These are phyloP conservation scores for Rhizophora apiculata DNA, from an alignment of 345 rosid species.

Conservation along the genomic window DNA sequence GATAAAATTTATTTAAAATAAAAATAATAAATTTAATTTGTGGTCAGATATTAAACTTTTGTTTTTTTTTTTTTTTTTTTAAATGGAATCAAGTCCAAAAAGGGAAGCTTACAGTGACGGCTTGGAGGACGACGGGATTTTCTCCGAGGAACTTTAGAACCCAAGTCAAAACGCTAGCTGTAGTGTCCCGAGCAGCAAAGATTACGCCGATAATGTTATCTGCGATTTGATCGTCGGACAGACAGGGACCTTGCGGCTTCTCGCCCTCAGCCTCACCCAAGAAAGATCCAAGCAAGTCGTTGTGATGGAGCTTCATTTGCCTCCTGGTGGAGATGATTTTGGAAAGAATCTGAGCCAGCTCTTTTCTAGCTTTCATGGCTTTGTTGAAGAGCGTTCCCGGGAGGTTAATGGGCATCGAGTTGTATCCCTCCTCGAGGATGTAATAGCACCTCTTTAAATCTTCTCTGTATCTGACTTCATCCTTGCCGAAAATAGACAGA, in stretches of 20 bases:
- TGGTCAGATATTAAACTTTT: no score
- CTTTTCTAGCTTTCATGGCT: constrained; percentile 85
- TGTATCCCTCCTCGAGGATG: constrained; percentile 90
- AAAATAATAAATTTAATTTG: no score
- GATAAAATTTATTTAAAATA: no score
- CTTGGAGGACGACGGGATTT: constrained; percentile 58
- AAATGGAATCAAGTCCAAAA: not conserved
- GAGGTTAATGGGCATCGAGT: constrained; percentile 89
- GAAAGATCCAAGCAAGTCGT: constrained; percentile 73
- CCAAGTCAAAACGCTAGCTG: constrained; percentile 85
- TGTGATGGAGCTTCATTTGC: constrained; percentile 31
- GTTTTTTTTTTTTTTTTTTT: no score
- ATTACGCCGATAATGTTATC: constrained; percentile 86
- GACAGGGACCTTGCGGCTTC: not conserved
- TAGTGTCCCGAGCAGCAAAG: constrained; percentile 89
- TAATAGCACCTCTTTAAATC: constrained; percentile 83
- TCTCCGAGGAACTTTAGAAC: constrained; percentile 74
- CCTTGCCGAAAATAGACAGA: constrained; percentile 76
- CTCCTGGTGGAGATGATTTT: constrained; percentile 55
- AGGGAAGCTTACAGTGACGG: constrained; percentile 61
- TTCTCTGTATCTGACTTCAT: constrained; percentile 56
- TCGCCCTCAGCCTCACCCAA: constrained; percentile 45
- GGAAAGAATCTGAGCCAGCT: constrained; percentile 64
- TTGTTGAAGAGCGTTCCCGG: constrained; percentile 91
- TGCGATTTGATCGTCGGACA: constrained; percentile 74